Base-by-base conservation (phyloP, 2,329 filamentous ascomycete genomes). In the Phoma sp. region DNA sequence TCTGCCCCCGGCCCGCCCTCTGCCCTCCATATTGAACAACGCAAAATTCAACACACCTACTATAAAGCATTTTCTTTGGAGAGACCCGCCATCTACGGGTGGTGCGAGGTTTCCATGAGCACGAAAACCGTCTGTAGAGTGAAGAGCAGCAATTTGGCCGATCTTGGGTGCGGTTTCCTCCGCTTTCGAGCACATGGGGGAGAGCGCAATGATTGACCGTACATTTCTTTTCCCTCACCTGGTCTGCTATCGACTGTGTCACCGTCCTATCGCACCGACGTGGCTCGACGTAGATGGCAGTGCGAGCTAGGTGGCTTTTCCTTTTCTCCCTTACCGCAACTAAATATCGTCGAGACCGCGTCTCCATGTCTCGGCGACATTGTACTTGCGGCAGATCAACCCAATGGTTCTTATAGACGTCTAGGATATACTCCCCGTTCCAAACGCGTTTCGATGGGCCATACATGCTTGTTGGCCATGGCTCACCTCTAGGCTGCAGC, bases 191-290 rank as follows among this genome's bases (percentile, higher is more conserved):
- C 72, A 55, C 17, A 72, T 84, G 80, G 78, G 71, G 79, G 81
- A 77, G 81, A 82, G 76, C 82, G 82, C 82, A 84, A 84, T 84
- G 82, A 84, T 83, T 79, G 79, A 80, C 76, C 77, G 79, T 79
- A 84, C 81, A 84, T 74, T 35, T 44, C 33, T 47, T 46, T 19
- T 27, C 1, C 22, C 2, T 2, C 22, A 24, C 51, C 24, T 31
- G 49, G 51, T 41, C 33, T 55, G 52, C 40, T 55, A 50, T 55
- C 52, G 52, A 55, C 45, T 25, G 45, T 50, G 52, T 39, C 36
- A 40, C 19, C 46, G 52, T 50, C 44, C 37, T 45, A 31, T 15
- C 13, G n/a, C 22, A 13, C 43, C 19, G 51, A 54, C 52, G 45
- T 39, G 45, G 17, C 52, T 50, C 52, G 32, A 53, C 21, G 52